Evolutionary conservation across 352 stramenopile species (phyloP), one percentile per base, ranked within the genome.

Genomic region (Phytophthora sansomeana): DNA sequence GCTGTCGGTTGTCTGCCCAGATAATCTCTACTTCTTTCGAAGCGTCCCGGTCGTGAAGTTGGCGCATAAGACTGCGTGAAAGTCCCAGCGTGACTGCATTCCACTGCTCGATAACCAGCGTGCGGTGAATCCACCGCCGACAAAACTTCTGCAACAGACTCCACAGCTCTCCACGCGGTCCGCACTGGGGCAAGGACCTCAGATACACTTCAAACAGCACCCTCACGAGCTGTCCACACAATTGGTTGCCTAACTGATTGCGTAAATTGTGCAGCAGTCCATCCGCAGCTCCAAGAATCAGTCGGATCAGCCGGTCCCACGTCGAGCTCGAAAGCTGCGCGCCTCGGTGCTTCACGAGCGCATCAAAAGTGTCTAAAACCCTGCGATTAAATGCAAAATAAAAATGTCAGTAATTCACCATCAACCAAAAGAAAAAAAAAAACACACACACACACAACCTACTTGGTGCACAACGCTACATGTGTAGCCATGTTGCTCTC

Each of bases 21-120:
- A 78, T 48, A 36, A 96, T 90, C 36, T 93, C 80, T 5, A 96
- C 63, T 19, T 90, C 80, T 46, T 87, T 87, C 11, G 58, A 74
- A n/a, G 61, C 58, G 9, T 90, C 65, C 5, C 75, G 72, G 5
- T 75, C 71, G 56, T 89, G 72, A 26, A 96, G 65, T 53, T 91
- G 88, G 16, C 75, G 77, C 79, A 96, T 91, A 32, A 96, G 63
- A 46, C 66, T 89, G 42, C 78, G 78, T 14, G 88, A 94, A 46
- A 96, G 74, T 47, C 86, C 88, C 16, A 93, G 56, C 26, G 85
- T 91, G 13, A 85, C 75, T 6, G 76, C 73, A 48, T 96, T 95
- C 88, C 88, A 96, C 62, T 96, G 88, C 67, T 96, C 88, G 13
- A 96, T 90, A 17, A 96, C 88, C n/a, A 92, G 47, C 7, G 80